Base-by-base conservation (phyloP, 371 early-diverging fungal genomes). In the Mycotypha africana region DNA sequence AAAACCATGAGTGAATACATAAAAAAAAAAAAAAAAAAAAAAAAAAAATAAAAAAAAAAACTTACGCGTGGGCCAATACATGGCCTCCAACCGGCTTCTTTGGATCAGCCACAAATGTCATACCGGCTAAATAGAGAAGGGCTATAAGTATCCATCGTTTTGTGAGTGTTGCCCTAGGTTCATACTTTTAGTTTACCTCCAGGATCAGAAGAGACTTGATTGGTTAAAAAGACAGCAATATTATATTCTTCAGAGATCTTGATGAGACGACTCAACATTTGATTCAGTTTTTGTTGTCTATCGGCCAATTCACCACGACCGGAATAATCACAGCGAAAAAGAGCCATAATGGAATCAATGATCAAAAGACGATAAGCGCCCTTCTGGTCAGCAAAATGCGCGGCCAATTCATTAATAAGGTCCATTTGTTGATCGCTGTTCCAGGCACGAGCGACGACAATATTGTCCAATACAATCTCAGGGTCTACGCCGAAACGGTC, bases 281-380 rank as follows among this genome's bases (percentile, higher is more conserved):
- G 70, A 38, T 88, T 88, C 15, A 95, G 60, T 45, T 91, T 90
- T 56, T 92, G 93, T 59, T 95, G 95, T 19, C 95, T 68, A 47
- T 93, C 95, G 7, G 90, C 85, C 12, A 95, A 70, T 60, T 95
- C 95, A 12, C 94, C 94, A 19, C 91, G 74, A 14, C 91, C 91
- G 17, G 72, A 67, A 51, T 81, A 91, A 58, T 90, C 92, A 15
- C 85, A 88, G 14, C 89, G 74, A 53, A 81, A 95, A 33, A 80
- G 70, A 9, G 80, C 81, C 54, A 88, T 92, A 49, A 89, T 83
- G 5, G 84, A 84, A 64, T 91, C 92, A 15, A 91, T 74, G 15
- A 88, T 82, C 41, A 89, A 43, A n/a, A 89, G 43, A 25, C 80
- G 74, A 51, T 74, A 89, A 3, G 65, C 67, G 2, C 84, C 82